phyloP scores from a whole-genome alignment of 441 rosid genomes.

The Brassica hybrid region DNA sequence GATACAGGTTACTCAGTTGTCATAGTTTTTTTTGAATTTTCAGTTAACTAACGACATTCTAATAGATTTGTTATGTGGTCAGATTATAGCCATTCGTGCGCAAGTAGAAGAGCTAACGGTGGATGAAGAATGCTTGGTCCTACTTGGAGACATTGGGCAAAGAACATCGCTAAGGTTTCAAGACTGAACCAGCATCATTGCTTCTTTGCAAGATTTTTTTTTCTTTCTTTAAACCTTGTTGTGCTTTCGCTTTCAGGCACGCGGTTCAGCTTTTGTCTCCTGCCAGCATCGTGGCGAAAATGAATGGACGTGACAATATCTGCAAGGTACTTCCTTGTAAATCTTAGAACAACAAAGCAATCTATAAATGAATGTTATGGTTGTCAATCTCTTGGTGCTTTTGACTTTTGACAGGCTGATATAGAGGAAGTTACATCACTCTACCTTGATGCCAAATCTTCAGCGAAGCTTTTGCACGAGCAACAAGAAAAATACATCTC shows the following conservation, averaged over 20 bases:
- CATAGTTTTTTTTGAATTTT: neutral
- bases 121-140: conserved; percentile 89
- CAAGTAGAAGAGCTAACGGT: conserved; percentile 86
- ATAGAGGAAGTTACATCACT: conserved; percentile 79
- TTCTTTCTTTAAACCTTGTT: conserved; percentile 7
- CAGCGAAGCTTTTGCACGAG: conserved; percentile 86
- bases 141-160: conserved; percentile 87
- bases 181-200: conserved; percentile 41
- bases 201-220: neutral
- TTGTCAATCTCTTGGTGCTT: neutral
- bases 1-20: conserved; percentile 70
- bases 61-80: conserved; percentile 36
- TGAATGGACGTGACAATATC: conserved; percentile 86
- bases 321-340: conserved; percentile 88
- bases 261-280: conserved; percentile 93
- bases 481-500: conserved; percentile 89
- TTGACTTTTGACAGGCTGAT: conserved; percentile 68
- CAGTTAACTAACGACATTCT: neutral
- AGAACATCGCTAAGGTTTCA: conserved; percentile 76
- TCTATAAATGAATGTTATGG: neutral
- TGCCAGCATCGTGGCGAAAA: conserved; percentile 84
- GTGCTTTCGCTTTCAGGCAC: conserved; percentile 59
- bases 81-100: conserved; percentile 94
- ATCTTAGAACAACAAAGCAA: neutral
- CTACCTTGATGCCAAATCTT: conserved; percentile 92